Percentiles rank a stretch among this genome's conserved stretches.
Conservation (phyloP, 495 filamentous ascomycete genomes). For the Aspergillus sclerotioniger region DNA sequence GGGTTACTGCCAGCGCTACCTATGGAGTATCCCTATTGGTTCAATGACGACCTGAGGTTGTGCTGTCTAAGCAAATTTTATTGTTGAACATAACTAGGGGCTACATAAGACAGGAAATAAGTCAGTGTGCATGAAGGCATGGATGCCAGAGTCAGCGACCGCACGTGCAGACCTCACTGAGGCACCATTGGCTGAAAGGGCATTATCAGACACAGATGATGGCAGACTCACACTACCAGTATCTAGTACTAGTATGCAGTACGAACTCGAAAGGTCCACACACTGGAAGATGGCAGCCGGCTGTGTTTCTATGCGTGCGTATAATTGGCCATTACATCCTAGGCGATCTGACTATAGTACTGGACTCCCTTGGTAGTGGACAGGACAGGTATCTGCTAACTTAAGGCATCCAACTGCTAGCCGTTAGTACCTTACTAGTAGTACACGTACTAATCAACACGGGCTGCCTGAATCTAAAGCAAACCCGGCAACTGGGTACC, state of each 20-base stretch:
- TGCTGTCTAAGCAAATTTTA: not conserved
- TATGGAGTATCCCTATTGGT: conserved; percentile 11
- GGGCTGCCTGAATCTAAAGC: no score
- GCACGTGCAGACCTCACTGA: not conserved
- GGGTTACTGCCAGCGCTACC: not conserved
- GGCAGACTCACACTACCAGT: not conserved
- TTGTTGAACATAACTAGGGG: not conserved
- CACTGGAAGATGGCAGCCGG: not conserved
- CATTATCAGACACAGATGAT: not conserved
- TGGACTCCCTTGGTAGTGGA: not conserved
- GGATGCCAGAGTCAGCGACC: not conserved
- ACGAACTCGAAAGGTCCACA: not conserved
- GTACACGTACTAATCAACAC: not conserved
- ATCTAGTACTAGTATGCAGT: not conserved
- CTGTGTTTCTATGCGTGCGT: not conserved
- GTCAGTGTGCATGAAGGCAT: not conserved
- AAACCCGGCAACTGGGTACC: not conserved
- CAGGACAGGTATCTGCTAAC: not conserved
- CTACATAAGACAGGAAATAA: not conserved
- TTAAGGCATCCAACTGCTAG: not conserved
- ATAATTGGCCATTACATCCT: not conserved
- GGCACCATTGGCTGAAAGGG: not conserved
- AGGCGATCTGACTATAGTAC: not conserved
- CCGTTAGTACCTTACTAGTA: not conserved
- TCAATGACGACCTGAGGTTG: no score